Evolutionary conservation across 495 filamentous ascomycete genomes (phyloP), one percentile per base, ranked within the genome.

Genomic region (Pseudotulostoma volvatum): DNA sequence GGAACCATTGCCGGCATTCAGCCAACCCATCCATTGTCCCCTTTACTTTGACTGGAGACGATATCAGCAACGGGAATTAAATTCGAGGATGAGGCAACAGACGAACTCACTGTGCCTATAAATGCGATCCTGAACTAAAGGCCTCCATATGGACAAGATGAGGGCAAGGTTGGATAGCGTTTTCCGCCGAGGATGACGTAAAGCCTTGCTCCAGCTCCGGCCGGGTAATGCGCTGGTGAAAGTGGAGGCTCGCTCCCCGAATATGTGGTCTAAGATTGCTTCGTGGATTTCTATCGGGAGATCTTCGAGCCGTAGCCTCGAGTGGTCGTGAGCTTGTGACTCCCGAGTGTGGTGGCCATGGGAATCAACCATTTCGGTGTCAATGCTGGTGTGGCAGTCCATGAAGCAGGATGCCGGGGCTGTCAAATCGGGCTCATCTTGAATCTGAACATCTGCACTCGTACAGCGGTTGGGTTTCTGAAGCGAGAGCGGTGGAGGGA

Each of bases 241-340:
- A 1, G 74, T 60, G 3, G 74, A 71, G 11, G 70, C 66, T 3
- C 77, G 66, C 33, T 76, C 73, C 7, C 79, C 79, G 35, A 77
- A 78, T 9, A 84, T 52, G 47, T 78, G 67, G 46, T 81, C 77
- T 5, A 81, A 59, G 33, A 84, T 76, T 31, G 64, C 68, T 44
- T 82, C 77, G 49, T 81, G 74, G 35, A 84, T 80, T 52, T 84
- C 79, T 37, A 68, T 62, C 13, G 79, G 79, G 7, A 84, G 61
- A 39, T 72, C 57, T 37, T 63, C 60, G 37, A 81, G 59, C 8
- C 40, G 50, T 9, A 50, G 33, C 14, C 16, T 18, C 20, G 35
- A 37, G 7, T 42, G 35, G 25, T 37, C 47, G 15, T 28, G 23
- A n/a, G 25, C 33, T 35, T 40, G 31, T 25, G 41, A 39, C 4